Conservation (phyloP, 2,329 filamentous ascomycete species). For the Diaporthe helianthi region DNA sequence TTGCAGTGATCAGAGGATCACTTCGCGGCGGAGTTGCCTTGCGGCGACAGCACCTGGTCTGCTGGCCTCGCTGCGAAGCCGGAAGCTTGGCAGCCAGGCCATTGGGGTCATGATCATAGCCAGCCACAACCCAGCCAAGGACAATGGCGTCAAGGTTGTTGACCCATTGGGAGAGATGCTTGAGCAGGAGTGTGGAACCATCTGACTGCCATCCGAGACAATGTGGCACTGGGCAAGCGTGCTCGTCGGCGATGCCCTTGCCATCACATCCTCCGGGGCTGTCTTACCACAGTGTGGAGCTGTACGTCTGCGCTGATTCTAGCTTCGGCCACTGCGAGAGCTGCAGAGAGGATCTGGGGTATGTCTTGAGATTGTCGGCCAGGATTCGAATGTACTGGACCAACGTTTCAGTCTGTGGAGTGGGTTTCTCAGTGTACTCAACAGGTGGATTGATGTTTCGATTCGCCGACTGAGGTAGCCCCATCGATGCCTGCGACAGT, state of each 20-base stretch:
- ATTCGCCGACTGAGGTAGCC: too few relatives aligned
- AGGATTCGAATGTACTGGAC: too few relatives aligned
- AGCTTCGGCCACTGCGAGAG: constrained; percentile 45
- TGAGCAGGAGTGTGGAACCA: too few relatives aligned
- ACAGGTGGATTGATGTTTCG: too few relatives aligned
- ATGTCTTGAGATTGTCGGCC: too few relatives aligned
- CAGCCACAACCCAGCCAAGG: constrained; percentile 87
- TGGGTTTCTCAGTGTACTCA: too few relatives aligned
- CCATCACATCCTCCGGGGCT: constrained; percentile 41
- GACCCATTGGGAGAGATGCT: constrained; percentile 85
- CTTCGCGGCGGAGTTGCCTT: not conserved
- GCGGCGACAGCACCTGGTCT: constrained; percentile 60
- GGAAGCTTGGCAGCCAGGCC: constrained; percentile 86
- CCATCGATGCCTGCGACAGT: too few relatives aligned
- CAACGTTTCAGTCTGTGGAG: too few relatives aligned
- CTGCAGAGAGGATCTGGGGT: too few relatives aligned
- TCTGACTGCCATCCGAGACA: not conserved
- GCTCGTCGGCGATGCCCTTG: constrained; percentile 47
- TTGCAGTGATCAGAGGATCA: not conserved
- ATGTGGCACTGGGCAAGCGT: constrained; percentile 31
- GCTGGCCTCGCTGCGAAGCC: constrained; percentile 85
- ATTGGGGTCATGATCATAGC: constrained; percentile 98
- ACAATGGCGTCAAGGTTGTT: constrained; percentile 95
- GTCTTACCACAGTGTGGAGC: constrained; percentile 31
- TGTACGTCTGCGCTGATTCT: constrained; percentile 44